These are phyloP conservation scores for Aquilaria sinensis DNA, from an alignment of 345 rosid species.

Conservation along the genomic window DNA sequence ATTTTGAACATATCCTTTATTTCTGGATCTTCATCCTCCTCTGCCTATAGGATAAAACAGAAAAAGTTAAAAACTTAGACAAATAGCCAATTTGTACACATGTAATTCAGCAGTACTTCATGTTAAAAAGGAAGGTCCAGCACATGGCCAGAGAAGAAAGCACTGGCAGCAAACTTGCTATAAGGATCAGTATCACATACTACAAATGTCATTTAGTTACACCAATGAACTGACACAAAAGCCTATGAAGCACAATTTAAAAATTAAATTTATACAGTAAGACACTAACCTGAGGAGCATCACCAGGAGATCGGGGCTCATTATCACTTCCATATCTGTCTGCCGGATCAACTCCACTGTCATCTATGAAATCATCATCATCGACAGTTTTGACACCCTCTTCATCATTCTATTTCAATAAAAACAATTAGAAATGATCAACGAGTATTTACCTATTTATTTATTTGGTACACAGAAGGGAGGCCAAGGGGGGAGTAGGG, in stretches of 20 bases:
- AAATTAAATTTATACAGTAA: background rate
- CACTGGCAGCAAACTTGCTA: too few species aligned
- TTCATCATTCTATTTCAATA: constrained; percentile 63
- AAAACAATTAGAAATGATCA: background rate
- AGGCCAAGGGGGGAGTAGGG: too few species aligned
- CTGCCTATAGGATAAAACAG: constrained; percentile 42
- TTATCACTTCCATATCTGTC: constrained; percentile 63
- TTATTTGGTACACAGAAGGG: too few species aligned
- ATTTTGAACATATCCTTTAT: constrained; percentile 74
- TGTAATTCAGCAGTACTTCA: background rate
- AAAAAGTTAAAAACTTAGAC: background rate
- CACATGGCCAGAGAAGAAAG: background rate
- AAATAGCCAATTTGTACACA: background rate
- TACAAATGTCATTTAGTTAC: too few species aligned
- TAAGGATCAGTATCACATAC: too few species aligned
- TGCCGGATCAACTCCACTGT: constrained; percentile 80
- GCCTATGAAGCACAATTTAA: too few species aligned
- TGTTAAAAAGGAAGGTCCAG: background rate
- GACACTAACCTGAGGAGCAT: constrained; percentile 69
- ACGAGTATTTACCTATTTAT: too few species aligned
- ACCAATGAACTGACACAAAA: too few species aligned
- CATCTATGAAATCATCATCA: constrained; percentile 93
- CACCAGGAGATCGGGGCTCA: constrained; percentile 54
- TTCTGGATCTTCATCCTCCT: constrained; percentile 90
- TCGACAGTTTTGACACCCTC: constrained; percentile 80